Percentiles rank a stretch among this genome's conserved stretches.
These are phyloP conservation scores for Rhipidocladum racemiflorum DNA, from an alignment of 176 grass and related monocot species.

Conservation along the genomic window DNA sequence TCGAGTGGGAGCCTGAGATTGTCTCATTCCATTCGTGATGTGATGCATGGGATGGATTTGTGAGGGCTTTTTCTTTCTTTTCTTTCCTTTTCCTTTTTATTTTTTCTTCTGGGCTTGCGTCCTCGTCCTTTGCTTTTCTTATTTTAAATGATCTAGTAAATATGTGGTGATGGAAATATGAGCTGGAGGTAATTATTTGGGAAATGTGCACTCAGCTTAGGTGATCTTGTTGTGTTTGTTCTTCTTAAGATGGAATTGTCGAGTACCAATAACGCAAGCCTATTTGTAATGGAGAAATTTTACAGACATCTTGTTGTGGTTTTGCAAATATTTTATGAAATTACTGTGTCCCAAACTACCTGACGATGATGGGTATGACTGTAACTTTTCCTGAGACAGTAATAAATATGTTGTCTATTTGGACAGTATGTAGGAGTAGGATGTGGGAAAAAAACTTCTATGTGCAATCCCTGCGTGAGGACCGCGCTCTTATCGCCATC, in stretches of 20 bases:
- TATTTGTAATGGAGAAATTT: background rate
- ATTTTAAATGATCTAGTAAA: slow-evolving; percentile 22
- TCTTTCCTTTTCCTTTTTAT: too few species aligned
- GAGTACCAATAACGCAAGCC: background rate
- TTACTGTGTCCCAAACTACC: background rate
- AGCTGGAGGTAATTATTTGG: background rate
- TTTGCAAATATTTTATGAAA: background rate
- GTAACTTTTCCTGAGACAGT: background rate
- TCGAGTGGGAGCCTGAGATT: slow-evolving; percentile 31
- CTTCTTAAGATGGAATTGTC: background rate
- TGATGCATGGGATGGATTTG: slow-evolving; percentile 31
- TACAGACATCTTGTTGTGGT: background rate
- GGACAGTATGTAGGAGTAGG: background rate
- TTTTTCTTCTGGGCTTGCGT: background rate
- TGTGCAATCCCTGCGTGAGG: too few species aligned
- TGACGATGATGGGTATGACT: background rate
- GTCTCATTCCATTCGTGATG: slow-evolving; percentile 62
- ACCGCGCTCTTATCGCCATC: background rate
- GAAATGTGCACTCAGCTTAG: background rate
- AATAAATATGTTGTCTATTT: background rate
- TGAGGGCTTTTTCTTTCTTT: slow-evolving; percentile 18
- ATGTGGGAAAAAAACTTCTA: background rate
- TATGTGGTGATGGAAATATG: slow-evolving; percentile 4
- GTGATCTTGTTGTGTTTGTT: background rate
- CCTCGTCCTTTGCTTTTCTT: background rate